A percentile compares a stretch with the other conserved stretches of the same genome.
These are phyloP conservation scores for Sugiyamaella castrensis DNA, from an alignment of 1,139 yeast genomes.

Conservation along the genomic window DNA sequence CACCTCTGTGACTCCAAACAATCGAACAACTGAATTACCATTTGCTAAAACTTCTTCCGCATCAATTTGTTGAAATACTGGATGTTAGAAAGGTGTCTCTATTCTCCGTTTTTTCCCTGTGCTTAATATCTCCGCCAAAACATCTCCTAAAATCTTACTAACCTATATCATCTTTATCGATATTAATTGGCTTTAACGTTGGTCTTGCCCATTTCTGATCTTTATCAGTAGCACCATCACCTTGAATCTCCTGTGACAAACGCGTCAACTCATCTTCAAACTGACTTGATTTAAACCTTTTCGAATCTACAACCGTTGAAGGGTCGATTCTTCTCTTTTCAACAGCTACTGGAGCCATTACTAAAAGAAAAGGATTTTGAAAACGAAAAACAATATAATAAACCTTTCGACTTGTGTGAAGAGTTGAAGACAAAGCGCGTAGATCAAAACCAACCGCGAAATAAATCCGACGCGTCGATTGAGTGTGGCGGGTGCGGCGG, in stretches of 20 bases:
- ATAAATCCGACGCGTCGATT: background rate
- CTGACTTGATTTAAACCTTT: slow-evolving; percentile 29
- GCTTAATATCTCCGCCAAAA: too few species aligned
- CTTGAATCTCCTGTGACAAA: slow-evolving; percentile 41
- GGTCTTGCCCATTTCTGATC: slow-evolving; percentile 67
- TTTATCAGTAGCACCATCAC: slow-evolving; percentile 26
- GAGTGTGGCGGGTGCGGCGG: too few species aligned
- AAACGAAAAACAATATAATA: background rate
- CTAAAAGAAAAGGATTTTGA: too few species aligned
- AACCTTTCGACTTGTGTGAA: too few species aligned
- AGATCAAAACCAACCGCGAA: too few species aligned
- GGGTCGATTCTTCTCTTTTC: slow-evolving; percentile 9
- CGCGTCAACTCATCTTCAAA: slow-evolving; percentile 50
- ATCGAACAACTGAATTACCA: slow-evolving; percentile 62
- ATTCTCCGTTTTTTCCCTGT: too few species aligned
- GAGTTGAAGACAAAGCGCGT: too few species aligned
- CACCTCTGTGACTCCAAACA: slow-evolving; percentile 85
- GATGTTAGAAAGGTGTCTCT: too few species aligned
- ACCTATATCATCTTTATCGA: slow-evolving; percentile 48
- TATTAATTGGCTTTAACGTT: slow-evolving; percentile 47
- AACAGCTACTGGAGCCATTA: slow-evolving; percentile 21
- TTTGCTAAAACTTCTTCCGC: slow-evolving; percentile 71
- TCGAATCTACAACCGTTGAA: slow-evolving; percentile 10
- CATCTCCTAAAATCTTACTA: background rate
- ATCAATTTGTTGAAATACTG: slow-evolving; percentile 83